Base-by-base conservation (phyloP, 306 rosid genomes). In the Cicer chorassanicum region DNA sequence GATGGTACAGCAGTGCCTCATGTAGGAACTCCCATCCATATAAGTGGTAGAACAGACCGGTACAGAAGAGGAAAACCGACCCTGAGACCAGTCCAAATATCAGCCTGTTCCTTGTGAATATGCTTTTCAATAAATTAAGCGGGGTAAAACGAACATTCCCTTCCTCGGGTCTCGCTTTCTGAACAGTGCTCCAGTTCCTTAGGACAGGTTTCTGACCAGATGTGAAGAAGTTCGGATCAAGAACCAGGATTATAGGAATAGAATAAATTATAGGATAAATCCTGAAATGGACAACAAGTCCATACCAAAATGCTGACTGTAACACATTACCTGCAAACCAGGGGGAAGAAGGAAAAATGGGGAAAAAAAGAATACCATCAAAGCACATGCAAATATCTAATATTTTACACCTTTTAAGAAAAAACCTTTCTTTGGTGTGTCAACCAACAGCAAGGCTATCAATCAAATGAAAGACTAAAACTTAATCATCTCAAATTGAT, bases 261-360 rank as follows among this genome's bases (percentile, higher is more conserved):
- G 89, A 83, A 73, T 94, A 88, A 59, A 94, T 91, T 63, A 90
- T 86, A 66, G 98, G 98, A 78, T 91, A 94, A 71, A 94, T 85
- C 82, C 97, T 84, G 74, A 94, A 91, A 87, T 91, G 98, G 81
- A 94, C 98, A 68, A 87, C 80, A 77, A 94, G 93, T 74, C 99
- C 97, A 65, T 87, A 94, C 96, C 99, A 94, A 79, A 92, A 79
- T 79, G 99, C 99, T 74, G 99, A 89, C 83, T 94, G 99, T 40
- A 86, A 68, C 89, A 88, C 81, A 45, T 81, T 67, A 64, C 97
- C 99, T 94, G 97, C 77, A 82, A 77, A 53, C 46, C 77, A 78
- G 39, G 70, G 63, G 72, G 24, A 42, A 65, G 65, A 74, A 69
- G 55, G 75, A 63, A 49, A 54, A 74, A 6, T 0, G 44, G 40